phyloP scores from a whole-genome alignment of 345 rosid genomes.

The Camelina sativa region DNA sequence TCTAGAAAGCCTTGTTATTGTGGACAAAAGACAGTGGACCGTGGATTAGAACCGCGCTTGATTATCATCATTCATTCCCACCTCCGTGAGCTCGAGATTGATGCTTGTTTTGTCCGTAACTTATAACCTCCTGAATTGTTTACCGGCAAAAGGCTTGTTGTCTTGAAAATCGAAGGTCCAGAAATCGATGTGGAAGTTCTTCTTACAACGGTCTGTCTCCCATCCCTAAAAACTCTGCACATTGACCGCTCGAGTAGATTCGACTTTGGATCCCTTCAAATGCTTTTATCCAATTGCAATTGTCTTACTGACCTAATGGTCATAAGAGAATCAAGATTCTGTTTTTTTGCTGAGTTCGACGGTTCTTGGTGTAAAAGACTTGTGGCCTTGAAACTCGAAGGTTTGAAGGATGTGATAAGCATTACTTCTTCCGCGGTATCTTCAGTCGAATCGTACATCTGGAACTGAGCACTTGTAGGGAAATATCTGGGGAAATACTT shows the following conservation, averaged over 20 bases:
- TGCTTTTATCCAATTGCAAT: not conserved
- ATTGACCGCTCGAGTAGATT: too few relatives aligned
- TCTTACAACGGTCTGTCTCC: constrained; percentile 12
- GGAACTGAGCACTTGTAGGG: not conserved
- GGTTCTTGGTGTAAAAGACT: constrained; percentile 11
- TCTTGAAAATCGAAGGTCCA: not conserved
- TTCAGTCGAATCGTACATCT: not conserved
- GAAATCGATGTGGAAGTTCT: constrained; percentile 2
- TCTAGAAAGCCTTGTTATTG: not conserved
- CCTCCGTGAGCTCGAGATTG: constrained; percentile 1
- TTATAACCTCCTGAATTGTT: constrained; percentile 3
- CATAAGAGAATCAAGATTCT: not conserved
- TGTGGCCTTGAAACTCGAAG: constrained; percentile 19
- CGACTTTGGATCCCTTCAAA: too few relatives aligned
- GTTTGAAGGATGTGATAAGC: not conserved
- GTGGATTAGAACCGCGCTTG: constrained; percentile 11
- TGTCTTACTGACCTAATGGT: constrained; percentile 13
- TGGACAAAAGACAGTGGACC: not conserved
- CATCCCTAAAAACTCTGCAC: not conserved
- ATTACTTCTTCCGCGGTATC: too few relatives aligned
- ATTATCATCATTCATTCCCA: constrained; percentile 16
- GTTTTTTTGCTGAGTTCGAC: not conserved
- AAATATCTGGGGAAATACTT: not conserved
- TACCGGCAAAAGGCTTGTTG: constrained; percentile 2
- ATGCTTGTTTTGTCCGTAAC: not conserved